Evolutionary conservation across 2,329 filamentous ascomycete species (phyloP), one percentile per base, ranked within the genome.

Genomic region (Scedosporium boydii): DNA sequence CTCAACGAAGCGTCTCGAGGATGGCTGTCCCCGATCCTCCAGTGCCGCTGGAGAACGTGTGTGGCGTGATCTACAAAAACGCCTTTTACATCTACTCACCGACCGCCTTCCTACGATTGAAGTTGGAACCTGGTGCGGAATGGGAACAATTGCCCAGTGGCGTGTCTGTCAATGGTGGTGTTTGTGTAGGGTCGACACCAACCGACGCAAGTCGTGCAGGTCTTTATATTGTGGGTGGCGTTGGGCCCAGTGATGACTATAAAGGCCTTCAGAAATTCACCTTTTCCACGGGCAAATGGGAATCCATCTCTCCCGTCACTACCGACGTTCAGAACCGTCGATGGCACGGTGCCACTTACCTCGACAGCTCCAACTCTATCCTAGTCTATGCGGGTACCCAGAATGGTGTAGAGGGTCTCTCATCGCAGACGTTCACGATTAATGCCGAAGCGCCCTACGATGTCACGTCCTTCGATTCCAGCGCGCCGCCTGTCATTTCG

Each of bases 71-170:
- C 65, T 81, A 90, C 77, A 81, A 92, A 71, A 87, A 92, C 73
- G 91, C 87, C 12, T 84, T 98, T 61, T 98, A 96, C 77, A 87
- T 89, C 56, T 96, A 91, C 73, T 90, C 91, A 5, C 76, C 85
- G 7, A 76, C 84, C 57, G 89, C 86, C 29, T 93, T 98, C 69
- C 84, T 92, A 72, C 88, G 89, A 7, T 75, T 98, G 66, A 75
- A 80, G 12, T 76, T 98, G 66, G 76, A 83, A 65, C 75, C 86
- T 66, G 89, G 89, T 59, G 89, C 86, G 58, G 75, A 84, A 75
- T 97, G 93, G 93, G 77, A 82, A 66, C 72, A 80, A 67, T 73
- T 95, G 67, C 70, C 80, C 0, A 82, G 81, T 71, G 91, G 90
- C 58, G 81, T 87, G 64, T 78, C 86, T 18, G 89, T 96, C 23